A percentile compares a stretch with the other conserved stretches of the same genome.
These are phyloP conservation scores for Volvariella surrecta DNA, from an alignment of 1,284 basidiomycete genomes.

Conservation along the genomic window DNA sequence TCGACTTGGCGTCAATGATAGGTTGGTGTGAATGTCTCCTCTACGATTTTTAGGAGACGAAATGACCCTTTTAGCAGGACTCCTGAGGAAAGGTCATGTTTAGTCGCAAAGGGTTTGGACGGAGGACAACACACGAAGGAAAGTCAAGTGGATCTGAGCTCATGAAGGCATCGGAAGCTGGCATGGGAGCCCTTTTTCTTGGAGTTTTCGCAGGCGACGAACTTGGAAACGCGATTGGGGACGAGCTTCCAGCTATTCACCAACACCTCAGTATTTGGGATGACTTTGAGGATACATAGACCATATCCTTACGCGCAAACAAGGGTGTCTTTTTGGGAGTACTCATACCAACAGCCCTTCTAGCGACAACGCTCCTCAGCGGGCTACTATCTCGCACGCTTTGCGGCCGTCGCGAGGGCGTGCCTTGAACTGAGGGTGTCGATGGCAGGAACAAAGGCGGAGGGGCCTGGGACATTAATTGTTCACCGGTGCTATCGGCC, in stretches of 20 bases:
- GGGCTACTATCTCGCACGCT: slow-evolving; percentile 37
- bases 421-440: slow-evolving; percentile 50
- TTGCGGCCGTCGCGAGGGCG: slow-evolving; percentile 32
- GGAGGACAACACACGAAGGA: slow-evolving; percentile 28
- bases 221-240: slow-evolving; percentile 66
- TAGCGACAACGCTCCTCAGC: slow-evolving; percentile 38
- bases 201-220: slow-evolving; percentile 54
- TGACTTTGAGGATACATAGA: slow-evolving; percentile 3
- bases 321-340: slow-evolving; percentile 50
- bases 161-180: slow-evolving; percentile 20
- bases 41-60: slow-evolving; percentile 59
- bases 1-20: slow-evolving; percentile 53
- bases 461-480: slow-evolving; percentile 38
- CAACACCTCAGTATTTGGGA: slow-evolving; percentile 8
- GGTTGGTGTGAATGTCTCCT: slow-evolving; percentile 79
- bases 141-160: slow-evolving; percentile 60
- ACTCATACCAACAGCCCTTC: slow-evolving; percentile 52
- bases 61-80: slow-evolving; percentile 19
- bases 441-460: slow-evolving; percentile 52
- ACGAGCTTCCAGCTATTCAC: slow-evolving; percentile 45
- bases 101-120: background rate
- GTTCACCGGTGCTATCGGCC: slow-evolving; percentile 32
- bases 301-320: slow-evolving; percentile 38
- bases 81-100: slow-evolving; percentile 17
- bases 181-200: slow-evolving; percentile 19